phyloP scores from a whole-genome alignment of 108 stramenopile species.

The Discostella pseudostelligera region DNA sequence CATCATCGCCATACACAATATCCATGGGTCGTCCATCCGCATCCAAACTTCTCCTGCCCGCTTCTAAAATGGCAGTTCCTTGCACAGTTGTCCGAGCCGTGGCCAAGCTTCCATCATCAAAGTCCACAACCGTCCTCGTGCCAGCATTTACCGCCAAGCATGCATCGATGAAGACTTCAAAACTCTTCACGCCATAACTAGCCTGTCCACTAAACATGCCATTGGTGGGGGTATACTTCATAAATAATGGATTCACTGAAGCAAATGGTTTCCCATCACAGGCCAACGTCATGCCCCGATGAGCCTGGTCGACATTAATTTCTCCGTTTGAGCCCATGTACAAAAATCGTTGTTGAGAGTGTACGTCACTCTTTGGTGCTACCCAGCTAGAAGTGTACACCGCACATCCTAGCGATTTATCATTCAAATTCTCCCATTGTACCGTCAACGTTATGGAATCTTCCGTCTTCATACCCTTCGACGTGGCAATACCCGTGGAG shows the following conservation, averaged over 20 bases:
- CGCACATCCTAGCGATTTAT: slow-evolving; percentile 83
- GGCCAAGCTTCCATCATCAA: slow-evolving; percentile 89
- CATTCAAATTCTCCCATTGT: slow-evolving; percentile 90
- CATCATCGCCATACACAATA: slow-evolving; percentile 76
- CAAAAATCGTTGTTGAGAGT: slow-evolving; percentile 99
- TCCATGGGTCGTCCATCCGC: slow-evolving; percentile 83
- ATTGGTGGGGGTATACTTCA: slow-evolving; percentile 98
- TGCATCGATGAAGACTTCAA: slow-evolving; percentile 86
- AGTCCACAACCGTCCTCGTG: slow-evolving; percentile 60
- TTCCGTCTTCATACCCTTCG: slow-evolving; percentile 87
- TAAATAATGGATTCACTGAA: slow-evolving; percentile 97
- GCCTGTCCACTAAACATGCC: slow-evolving; percentile 94
- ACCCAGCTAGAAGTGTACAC: slow-evolving; percentile 98
- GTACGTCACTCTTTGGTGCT: slow-evolving; percentile 96
- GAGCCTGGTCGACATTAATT: slow-evolving; percentile 98
- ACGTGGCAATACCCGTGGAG: slow-evolving; percentile 91
- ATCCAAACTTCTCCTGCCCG: slow-evolving; percentile 91
- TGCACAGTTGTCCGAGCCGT: slow-evolving; percentile 93
- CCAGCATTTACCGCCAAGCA: slow-evolving; percentile 63
- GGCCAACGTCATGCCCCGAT: slow-evolving; percentile 94
- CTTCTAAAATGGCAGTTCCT: slow-evolving; percentile 98
- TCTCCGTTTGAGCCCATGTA: slow-evolving; percentile 97
- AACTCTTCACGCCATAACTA: slow-evolving; percentile 95
- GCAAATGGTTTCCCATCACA: slow-evolving; percentile 87
- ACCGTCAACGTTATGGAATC: slow-evolving; percentile 99